Percentiles rank a stretch among this genome's conserved stretches.
These are phyloP conservation scores for Vigna hirtella DNA, from an alignment of 306 rosid species.

Conservation along the genomic window DNA sequence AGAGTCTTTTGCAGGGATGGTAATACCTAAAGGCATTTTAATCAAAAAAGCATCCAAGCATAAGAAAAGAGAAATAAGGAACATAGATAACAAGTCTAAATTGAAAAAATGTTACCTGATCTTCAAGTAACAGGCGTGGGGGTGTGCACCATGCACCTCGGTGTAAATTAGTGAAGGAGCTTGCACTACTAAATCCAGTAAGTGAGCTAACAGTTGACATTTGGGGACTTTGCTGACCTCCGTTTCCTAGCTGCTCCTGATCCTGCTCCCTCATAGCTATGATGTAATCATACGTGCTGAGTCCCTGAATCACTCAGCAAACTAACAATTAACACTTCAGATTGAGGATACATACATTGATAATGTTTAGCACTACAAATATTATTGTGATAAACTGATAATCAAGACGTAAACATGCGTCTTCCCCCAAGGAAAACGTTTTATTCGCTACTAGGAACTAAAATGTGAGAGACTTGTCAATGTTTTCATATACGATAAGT, in stretches of 20 bases:
- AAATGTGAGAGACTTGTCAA: not conserved
- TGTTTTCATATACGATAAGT: not conserved
- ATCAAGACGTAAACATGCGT: not conserved
- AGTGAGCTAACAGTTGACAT: conserved; percentile 93
- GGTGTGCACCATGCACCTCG: conserved; percentile 93
- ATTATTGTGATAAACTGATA: not conserved
- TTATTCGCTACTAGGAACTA: not conserved
- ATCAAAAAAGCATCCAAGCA: not conserved
- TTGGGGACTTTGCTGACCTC: conserved; percentile 89
- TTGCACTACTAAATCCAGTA: conserved; percentile 87
- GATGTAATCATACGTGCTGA: conserved; percentile 89
- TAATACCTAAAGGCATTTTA: not conserved
- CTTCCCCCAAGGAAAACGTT: not conserved
- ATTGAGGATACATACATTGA: not conserved
- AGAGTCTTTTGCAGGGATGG: not conserved
- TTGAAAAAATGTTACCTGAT: conserved; percentile 64
- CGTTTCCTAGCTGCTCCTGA: conserved; percentile 76
- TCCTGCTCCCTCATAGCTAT: conserved; percentile 91
- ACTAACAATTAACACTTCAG: not conserved
- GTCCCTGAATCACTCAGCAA: conserved; percentile 60
- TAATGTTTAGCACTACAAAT: conserved; percentile 14
- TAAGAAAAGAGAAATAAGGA: not conserved
- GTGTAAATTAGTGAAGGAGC: conserved; percentile 81
- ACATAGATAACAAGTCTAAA: not conserved
- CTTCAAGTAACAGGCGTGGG: conserved; percentile 82